Evolutionary conservation across 2,329 filamentous ascomycete species (phyloP).

Genomic region (Aspergillus floridensis): DNA sequence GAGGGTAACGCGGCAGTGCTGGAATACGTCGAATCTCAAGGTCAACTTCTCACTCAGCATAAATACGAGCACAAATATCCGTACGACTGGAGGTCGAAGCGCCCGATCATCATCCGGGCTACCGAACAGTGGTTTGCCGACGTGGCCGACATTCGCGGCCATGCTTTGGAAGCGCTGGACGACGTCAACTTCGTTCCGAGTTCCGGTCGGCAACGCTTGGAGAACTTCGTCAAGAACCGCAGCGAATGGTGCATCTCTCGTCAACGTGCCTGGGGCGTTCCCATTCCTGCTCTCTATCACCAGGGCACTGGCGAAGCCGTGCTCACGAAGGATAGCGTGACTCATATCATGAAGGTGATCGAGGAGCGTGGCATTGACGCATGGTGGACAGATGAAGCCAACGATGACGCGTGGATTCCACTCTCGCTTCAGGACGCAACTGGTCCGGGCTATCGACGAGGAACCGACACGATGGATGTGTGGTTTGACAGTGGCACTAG

Average conservation of each 20-base stretch:
- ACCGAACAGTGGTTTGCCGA: constrained; percentile 99
- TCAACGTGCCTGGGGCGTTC: constrained; percentile 93
- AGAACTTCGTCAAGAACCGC: constrained; percentile 81
- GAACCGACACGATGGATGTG: constrained; percentile 96
- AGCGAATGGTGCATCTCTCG: constrained; percentile 98
- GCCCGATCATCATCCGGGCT: constrained; percentile 83
- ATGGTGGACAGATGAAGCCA: constrained; percentile 82
- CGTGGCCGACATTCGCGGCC: constrained; percentile 74
- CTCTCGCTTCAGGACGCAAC: constrained; percentile 54
- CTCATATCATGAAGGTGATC: constrained; percentile 80
- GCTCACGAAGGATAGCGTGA: constrained; percentile 74
- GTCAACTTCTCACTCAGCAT: constrained; percentile 66
- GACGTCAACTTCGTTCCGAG: constrained; percentile 76
- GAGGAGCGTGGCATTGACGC: constrained; percentile 77
- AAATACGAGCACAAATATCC: constrained; percentile 87
- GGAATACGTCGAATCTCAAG: constrained; percentile 60
- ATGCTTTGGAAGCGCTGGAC: constrained; percentile 67
- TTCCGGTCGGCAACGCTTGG: constrained; percentile 68
- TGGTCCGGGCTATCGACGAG: constrained; percentile 61
- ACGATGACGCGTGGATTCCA: constrained; percentile 77
- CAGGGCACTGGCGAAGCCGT: constrained; percentile 66
- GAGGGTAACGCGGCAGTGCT: constrained; percentile 70
- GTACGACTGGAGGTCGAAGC: constrained; percentile 95
- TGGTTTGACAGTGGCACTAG: constrained; percentile 99
- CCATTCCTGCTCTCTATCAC: constrained; percentile 86